phyloP scores from a whole-genome alignment of 2,329 filamentous ascomycete species.

The Epichloe sp. region DNA sequence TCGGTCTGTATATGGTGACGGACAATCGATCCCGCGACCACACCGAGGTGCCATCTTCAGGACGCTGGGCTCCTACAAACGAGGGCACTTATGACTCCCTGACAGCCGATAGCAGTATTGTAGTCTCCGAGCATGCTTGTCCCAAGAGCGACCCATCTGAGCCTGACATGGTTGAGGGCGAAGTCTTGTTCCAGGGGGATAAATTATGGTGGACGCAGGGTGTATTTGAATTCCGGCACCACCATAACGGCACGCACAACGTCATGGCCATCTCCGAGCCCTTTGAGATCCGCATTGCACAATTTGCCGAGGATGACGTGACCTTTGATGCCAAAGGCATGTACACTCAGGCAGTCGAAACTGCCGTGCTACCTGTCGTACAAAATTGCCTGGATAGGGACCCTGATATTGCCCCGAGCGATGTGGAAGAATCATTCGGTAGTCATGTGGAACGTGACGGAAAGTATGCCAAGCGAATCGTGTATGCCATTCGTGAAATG shows the following conservation, averaged over 20 bases:
- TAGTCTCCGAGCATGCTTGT: conserved; percentile 52
- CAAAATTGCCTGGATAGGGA: conserved; percentile 89
- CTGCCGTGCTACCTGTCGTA: conserved; percentile 66
- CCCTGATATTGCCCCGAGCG: conserved; percentile 75
- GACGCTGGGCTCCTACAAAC: conserved; percentile 78
- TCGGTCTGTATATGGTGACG: conserved; percentile 89
- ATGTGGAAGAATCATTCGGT: conserved; percentile 71
- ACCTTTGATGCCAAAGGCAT: conserved; percentile 44
- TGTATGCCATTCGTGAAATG: conserved; percentile 93
- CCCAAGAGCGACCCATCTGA: conserved; percentile 37
- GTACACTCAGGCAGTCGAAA: conserved; percentile 59
- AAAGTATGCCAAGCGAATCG: conserved; percentile 80
- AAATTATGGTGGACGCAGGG: conserved; percentile 97
- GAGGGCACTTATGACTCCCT: conserved; percentile 62
- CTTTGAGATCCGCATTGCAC: conserved; percentile 76
- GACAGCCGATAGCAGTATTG: conserved; percentile 62
- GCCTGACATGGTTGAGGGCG: conserved; percentile 55
- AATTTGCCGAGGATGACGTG: conserved; percentile 65
- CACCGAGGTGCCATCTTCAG: conserved; percentile 73
- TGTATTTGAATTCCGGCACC: conserved; percentile 93
- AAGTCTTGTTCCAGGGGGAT: conserved; percentile 85
- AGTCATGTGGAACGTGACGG: conserved; percentile 71
- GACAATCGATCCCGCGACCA: conserved; percentile 80
- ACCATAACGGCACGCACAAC: conserved; percentile 83
- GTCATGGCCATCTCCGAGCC: conserved; percentile 90